Evolutionary conservation across 768 basidiomycete species (phyloP).

Genomic region (Boletus fagicola): DNA sequence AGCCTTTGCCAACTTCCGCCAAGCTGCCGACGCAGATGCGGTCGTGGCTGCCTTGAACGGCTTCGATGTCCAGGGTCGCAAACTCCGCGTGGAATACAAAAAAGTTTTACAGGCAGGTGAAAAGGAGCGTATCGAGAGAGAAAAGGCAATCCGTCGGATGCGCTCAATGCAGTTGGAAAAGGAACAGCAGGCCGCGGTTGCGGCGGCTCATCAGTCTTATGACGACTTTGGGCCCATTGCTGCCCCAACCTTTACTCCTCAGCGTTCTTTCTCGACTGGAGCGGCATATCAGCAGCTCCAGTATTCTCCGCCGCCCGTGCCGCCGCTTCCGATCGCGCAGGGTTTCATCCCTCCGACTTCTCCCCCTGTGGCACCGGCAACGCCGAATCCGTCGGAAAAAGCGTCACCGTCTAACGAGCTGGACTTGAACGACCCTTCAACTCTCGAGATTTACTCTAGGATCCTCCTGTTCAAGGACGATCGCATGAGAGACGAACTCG

Average conservation of each 20-base stretch:
- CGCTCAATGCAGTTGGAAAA: constrained; percentile 94
- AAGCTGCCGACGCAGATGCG: constrained; percentile 86
- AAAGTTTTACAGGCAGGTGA: constrained; percentile 99
- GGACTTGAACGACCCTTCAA: constrained; percentile 93
- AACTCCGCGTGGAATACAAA: constrained; percentile 98
- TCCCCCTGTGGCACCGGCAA: constrained; percentile 54
- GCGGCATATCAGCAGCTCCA: constrained; percentile 57
- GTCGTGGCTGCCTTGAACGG: constrained; percentile 96
- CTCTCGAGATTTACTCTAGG: constrained; percentile 95
- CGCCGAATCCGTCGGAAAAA: constrained; percentile 68
- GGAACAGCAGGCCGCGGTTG: constrained; percentile 48
- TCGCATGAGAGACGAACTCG: constrained; percentile 94
- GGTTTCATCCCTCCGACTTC: constrained; percentile 44
- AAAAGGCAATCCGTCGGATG: constrained; percentile 98
- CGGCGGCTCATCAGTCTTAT: constrained; percentile 45
- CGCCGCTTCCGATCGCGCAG: constrained; percentile 41
- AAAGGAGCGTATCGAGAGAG: constrained; percentile 97
- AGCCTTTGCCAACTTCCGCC: constrained; percentile 97
- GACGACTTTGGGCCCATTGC: constrained; percentile 72
- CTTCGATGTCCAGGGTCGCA: constrained; percentile 94
- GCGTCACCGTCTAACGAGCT: constrained; percentile 64
- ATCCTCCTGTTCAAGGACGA: constrained; percentile 98
- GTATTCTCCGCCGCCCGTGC: constrained; percentile 61
- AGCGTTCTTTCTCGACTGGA: constrained; percentile 69
- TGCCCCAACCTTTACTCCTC: constrained; percentile 59